phyloP scores from a whole-genome alignment of 129 eudicot species.

The Artemisia argyi region DNA sequence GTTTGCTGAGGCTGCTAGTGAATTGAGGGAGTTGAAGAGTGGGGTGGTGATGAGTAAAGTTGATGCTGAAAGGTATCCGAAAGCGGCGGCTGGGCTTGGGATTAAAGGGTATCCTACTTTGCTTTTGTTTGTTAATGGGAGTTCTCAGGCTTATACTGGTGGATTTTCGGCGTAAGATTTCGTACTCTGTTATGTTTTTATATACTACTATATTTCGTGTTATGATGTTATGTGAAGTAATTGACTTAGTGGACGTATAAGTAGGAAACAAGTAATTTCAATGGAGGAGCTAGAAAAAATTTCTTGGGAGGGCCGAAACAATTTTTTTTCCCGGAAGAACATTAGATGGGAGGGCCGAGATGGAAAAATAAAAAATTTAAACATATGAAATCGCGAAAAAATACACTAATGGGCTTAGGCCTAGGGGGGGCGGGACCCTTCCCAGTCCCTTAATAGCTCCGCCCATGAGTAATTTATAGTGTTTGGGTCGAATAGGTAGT shows the following conservation, averaged over 20 bases:
- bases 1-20: conserved; percentile 86
- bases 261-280: background rate
- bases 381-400: too few relatives aligned
- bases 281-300: too few relatives aligned
- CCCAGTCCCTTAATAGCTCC: too few relatives aligned
- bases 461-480: too few relatives aligned
- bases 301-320: too few relatives aligned
- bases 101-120: conserved; percentile 89
- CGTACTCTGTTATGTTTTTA: background rate
- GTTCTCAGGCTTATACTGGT: conserved; percentile 67
- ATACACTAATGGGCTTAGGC: too few relatives aligned
- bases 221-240: background rate
- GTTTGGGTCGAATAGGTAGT: background rate
- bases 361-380: too few relatives aligned
- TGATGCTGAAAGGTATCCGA: conserved; percentile 80
- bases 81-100: conserved; percentile 72
- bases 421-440: too few relatives aligned
- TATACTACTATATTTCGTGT: background rate
- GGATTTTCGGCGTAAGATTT: conserved; percentile 75
- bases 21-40: conserved; percentile 49
- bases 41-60: conserved; percentile 59
- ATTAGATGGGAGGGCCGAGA: too few relatives aligned
- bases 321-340: too few relatives aligned
- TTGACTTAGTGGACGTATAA: background rate
- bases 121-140: conserved; percentile 74